Conservation (phyloP, 306 rosid species). For the Herpetospermum pedunculosum region DNA sequence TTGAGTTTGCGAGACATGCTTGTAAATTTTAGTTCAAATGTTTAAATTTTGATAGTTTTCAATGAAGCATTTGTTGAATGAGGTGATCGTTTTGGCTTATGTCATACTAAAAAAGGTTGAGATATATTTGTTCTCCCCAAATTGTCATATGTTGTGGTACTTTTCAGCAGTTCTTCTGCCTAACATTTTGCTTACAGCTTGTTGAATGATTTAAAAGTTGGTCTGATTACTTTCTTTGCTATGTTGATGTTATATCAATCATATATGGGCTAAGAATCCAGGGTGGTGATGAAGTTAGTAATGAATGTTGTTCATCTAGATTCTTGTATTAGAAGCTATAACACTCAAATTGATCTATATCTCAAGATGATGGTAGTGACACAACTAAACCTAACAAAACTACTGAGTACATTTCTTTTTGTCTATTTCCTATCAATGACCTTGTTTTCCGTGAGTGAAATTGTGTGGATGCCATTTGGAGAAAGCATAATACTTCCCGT, state of each 20-base stretch:
- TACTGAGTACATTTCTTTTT: neutral
- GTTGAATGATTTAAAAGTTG: neutral
- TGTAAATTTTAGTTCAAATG: neutral
- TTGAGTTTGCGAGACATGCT: neutral
- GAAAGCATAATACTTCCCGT: neutral
- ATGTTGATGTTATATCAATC: neutral
- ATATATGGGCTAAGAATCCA: neutral
- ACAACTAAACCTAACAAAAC: neutral
- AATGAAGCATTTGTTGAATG: neutral
- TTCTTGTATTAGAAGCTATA: neutral
- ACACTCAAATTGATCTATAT: neutral
- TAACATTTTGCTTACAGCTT: neutral
- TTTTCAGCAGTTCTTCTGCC: neutral
- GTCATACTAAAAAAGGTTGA: neutral
- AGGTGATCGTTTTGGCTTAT: neutral
- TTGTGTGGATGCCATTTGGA: neutral
- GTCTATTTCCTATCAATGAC: neutral
- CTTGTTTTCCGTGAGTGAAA: neutral
- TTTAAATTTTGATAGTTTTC: slow-evolving; percentile 7
- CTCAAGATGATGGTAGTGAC: neutral
- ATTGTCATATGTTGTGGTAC: neutral
- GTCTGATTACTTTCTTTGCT: neutral
- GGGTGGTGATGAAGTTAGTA: neutral
- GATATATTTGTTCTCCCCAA: neutral
- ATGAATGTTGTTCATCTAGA: neutral